phyloP scores from a whole-genome alignment of 306 rosid species.

The Cicer chorassanicum region DNA sequence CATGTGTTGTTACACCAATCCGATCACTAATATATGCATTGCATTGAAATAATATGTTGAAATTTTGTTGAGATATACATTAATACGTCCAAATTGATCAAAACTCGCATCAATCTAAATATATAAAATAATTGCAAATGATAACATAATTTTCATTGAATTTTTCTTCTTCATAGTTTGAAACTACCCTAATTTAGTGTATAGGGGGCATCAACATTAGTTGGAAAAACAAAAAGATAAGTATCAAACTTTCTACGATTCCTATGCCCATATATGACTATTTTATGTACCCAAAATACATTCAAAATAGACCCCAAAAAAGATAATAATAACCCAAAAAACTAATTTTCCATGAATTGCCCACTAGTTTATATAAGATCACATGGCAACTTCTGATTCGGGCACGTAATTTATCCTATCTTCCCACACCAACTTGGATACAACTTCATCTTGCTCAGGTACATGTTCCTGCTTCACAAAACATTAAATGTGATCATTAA shows the following conservation, averaged over 20 bases:
- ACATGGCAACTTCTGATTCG: conserved; percentile 85
- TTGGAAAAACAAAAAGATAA: conserved; percentile 37
- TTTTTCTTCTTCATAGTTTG: conserved; percentile 35
- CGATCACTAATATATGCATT: too few relatives aligned
- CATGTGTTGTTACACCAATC: too few relatives aligned
- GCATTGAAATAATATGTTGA: too few relatives aligned
- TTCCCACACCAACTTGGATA: conserved; percentile 96
- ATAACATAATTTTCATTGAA: conserved; percentile 33
- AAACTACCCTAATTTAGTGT: conserved; percentile 40
- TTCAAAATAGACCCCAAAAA: conserved; percentile 31
- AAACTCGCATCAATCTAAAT: too few relatives aligned
- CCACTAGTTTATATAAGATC: conserved; percentile 16
- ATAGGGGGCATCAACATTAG: conserved; percentile 39
- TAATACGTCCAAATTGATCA: too few relatives aligned
- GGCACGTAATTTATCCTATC: conserved; percentile 68
- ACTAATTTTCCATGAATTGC: conserved; percentile 33
- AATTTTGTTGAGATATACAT: too few relatives aligned
- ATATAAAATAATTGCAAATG: conserved; percentile 5
- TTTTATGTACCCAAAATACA: conserved; percentile 59
- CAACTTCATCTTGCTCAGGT: conserved; percentile 83
- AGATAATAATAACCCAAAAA: conserved; percentile 46
- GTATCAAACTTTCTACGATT: conserved; percentile 49
- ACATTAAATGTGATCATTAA: background rate
- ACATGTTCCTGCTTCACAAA: conserved; percentile 75
- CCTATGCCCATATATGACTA: conserved; percentile 53